Evolutionary conservation across 441 rosid species (phyloP), one percentile per base, ranked within the genome.

Genomic region (Corymbia calophylla): DNA sequence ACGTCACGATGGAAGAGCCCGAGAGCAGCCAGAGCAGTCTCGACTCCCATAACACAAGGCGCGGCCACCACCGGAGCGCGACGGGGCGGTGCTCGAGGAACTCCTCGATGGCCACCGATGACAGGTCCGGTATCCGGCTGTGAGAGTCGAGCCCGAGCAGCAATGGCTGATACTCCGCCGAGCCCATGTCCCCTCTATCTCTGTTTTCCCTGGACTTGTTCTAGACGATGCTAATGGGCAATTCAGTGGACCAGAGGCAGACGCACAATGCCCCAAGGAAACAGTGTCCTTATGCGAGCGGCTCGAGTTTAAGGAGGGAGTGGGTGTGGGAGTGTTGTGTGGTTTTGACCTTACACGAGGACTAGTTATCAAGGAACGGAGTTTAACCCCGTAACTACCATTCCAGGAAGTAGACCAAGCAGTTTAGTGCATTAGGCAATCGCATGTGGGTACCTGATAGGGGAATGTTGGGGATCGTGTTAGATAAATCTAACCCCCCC

Each of bases 11-110:
- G 19, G 99, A 96, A 2, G 99, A 92, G 23, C 97, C 95, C 39
- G 98, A 97, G 5, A 96, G 94, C 55, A 92, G 90, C 99, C 99
- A 97, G 16, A 97, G 96, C 11, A 94, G 92, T 93, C 96, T 93
- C 25, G 99, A 97, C 92, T 97, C 99, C 99, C 99, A 97, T 0
- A 91, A 93, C 29, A 94, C 88, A 1, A 97, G 95, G 62, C 96
- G 91, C 15, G 94, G 91, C 98, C 99, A 97, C 99, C 98, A 96
- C 27, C 97, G 90, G 87, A 90, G 14, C 0, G 95, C 91, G 73
- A 94, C 90, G 0, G 92, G 92, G 47, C 89, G 86, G 7, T 92
- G 93, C 48, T 92, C 93, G 81, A 97, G 91, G 81, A 96, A 94
- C 91, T 97, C 97, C 87, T 97, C 98, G 23, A 97, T 89, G 7